Evolutionary conservation across 352 stramenopile genomes (phyloP).

Genomic region (Globisporangium carolinianum): DNA sequence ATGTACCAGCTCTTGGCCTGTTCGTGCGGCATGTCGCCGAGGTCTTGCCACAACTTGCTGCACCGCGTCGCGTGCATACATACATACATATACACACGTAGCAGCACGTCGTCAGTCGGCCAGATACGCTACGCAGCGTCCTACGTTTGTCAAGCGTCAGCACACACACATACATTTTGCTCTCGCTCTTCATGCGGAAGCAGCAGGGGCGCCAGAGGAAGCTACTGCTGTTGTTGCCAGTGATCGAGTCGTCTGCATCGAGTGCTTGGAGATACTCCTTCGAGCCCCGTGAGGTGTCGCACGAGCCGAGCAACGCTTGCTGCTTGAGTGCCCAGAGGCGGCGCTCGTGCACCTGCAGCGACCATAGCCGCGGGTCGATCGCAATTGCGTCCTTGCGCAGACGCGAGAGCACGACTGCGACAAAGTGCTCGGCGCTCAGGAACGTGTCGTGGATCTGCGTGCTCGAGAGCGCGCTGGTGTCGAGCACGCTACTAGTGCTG

Average conservation of each 20-base stretch:
- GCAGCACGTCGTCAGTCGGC: too few relatives aligned
- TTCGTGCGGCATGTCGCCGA: slow-evolving; percentile 37
- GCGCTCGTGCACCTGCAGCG: too few relatives aligned
- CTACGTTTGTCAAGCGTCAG: neutral
- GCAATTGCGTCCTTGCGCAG: slow-evolving; percentile 42
- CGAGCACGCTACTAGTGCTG: neutral
- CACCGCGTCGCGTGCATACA: too few relatives aligned
- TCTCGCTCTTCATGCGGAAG: slow-evolving; percentile 32
- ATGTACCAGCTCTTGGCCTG: slow-evolving; percentile 52
- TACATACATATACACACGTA: too few relatives aligned
- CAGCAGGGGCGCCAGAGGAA: slow-evolving; percentile 29
- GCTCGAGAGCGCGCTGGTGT: neutral
- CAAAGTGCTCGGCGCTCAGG: slow-evolving; percentile 40
- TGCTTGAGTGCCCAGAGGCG: too few relatives aligned
- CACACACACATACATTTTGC: slow-evolving; percentile 30
- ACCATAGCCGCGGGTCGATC: slow-evolving; percentile 16
- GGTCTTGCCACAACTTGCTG: slow-evolving; percentile 57
- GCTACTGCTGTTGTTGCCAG: neutral
- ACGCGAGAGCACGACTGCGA: slow-evolving; percentile 44
- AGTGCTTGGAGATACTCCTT: slow-evolving; percentile 27
- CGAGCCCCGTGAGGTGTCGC: slow-evolving; percentile 40
- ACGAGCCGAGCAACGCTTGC: slow-evolving; percentile 31
- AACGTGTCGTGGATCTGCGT: slow-evolving; percentile 14
- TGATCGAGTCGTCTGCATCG: slow-evolving; percentile 1
- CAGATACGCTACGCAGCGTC: too few relatives aligned